Conservation (phyloP, 768 basidiomycete species). For the Dictyophora rubrovolvata region DNA sequence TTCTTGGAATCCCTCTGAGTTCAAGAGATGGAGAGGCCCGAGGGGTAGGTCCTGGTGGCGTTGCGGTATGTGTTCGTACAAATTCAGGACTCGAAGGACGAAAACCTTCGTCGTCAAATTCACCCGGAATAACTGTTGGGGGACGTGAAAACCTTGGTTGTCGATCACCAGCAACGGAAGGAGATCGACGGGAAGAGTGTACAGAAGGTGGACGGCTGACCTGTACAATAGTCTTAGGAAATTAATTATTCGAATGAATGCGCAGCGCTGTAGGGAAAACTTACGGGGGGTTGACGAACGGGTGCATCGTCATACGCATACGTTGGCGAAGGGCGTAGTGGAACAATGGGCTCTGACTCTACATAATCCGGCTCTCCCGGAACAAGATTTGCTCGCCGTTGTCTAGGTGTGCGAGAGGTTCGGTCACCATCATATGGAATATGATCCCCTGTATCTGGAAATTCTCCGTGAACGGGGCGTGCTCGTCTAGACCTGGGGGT, state of each 20-base stretch:
- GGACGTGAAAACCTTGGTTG: background rate
- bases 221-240: background rate
- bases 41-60: background rate
- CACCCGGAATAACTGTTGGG: constrained; percentile 2
- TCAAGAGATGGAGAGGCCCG: background rate
- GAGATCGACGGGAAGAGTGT: background rate
- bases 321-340: too few species aligned
- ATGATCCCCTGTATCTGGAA: too few species aligned
- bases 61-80: background rate
- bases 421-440: too few species aligned
- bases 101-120: background rate
- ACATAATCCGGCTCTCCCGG: too few species aligned
- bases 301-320: background rate
- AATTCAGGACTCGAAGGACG: background rate
- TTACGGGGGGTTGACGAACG: background rate
- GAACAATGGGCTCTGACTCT: too few species aligned
- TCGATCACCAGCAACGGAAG: background rate
- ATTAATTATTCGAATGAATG: background rate
- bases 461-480: too few species aligned
- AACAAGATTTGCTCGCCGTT: too few species aligned
- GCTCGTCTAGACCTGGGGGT: background rate
- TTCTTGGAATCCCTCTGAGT: background rate
- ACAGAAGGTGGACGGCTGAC: background rate
- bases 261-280: background rate
- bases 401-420: too few species aligned